Percentiles rank a stretch among this genome's conserved stretches.
These are phyloP conservation scores for Rosa multiflora DNA, from an alignment of 306 rosid genomes.

Conservation along the genomic window DNA sequence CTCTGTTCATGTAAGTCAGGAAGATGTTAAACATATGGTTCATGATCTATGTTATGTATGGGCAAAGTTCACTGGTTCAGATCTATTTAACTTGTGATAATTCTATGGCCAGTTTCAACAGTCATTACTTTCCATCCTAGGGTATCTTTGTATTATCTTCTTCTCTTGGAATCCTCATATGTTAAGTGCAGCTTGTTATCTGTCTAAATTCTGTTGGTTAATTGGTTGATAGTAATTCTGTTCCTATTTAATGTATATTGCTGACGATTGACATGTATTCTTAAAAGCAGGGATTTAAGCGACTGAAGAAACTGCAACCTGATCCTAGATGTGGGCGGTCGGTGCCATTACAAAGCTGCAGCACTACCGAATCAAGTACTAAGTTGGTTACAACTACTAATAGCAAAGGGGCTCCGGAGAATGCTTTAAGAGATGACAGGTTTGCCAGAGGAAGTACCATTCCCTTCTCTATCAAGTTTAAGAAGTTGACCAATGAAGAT, in stretches of 20 bases:
- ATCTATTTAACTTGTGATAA: background rate
- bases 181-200: background rate
- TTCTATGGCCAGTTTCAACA: background rate
- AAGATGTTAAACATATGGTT: background rate
- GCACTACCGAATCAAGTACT: slow-evolving; percentile 51
- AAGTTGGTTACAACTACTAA: slow-evolving; percentile 30
- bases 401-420: slow-evolving; percentile 43
- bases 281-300: slow-evolving; percentile 62
- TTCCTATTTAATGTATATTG: background rate
- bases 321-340: slow-evolving; percentile 47
- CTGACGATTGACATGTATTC: slow-evolving; percentile 14
- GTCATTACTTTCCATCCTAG: background rate
- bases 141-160: background rate
- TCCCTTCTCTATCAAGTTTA: slow-evolving; percentile 67
- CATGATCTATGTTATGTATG: background rate
- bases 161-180: background rate
- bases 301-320: slow-evolving; percentile 68
- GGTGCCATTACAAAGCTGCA: slow-evolving; percentile 35
- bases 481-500: slow-evolving; percentile 58
- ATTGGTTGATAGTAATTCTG: background rate
- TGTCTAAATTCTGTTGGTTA: background rate
- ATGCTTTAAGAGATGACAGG: slow-evolving; percentile 45
- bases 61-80: background rate
- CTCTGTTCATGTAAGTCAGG: background rate
- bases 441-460: slow-evolving; percentile 46